Conservation (phyloP, 495 filamentous ascomycete genomes). For the Aspergillus nanangensis region DNA sequence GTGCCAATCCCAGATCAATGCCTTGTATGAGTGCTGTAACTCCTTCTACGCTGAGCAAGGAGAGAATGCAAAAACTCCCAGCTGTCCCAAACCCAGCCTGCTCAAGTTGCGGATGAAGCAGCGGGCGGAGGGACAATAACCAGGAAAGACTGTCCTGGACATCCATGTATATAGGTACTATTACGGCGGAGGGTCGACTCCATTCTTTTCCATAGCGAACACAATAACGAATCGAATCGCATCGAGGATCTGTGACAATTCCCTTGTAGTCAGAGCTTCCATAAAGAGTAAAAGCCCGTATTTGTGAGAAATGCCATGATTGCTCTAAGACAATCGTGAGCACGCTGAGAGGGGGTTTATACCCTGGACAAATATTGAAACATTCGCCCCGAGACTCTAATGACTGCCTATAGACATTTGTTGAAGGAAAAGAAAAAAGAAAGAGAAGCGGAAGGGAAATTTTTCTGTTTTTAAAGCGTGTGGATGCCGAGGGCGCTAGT, state of each 20-base stretch:
- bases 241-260: conserved; percentile 54
- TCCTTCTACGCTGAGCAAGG: conserved; percentile 80
- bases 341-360: conserved; percentile 82
- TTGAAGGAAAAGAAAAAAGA: conserved; percentile 54
- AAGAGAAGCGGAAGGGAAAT: conserved; percentile 38
- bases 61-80: conserved; percentile 68
- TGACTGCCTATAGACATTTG: conserved; percentile 93
- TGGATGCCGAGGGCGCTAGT: conserved; percentile 23
- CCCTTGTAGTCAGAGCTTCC: conserved; percentile 50
- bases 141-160: background rate
- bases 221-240: too few species aligned
- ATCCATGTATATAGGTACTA: too few species aligned
- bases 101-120: conserved; percentile 87
- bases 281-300: conserved; percentile 53
- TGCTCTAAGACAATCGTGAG: conserved; percentile 97
- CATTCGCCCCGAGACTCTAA: conserved; percentile 99
- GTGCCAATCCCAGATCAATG: conserved; percentile 75
- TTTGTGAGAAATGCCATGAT: conserved; percentile 61
- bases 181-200: too few species aligned
- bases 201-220: background rate
- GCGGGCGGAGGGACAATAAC: conserved; percentile 41
- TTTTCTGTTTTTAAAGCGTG: conserved; percentile 18
- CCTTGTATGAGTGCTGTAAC: conserved; percentile 94
- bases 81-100: conserved; percentile 80
- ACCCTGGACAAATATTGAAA: conserved; percentile 93